Percentiles rank a stretch among this genome's conserved stretches.
These are phyloP conservation scores for Globisporangium perplexum DNA, from an alignment of 352 stramenopile genomes.

Conservation along the genomic window DNA sequence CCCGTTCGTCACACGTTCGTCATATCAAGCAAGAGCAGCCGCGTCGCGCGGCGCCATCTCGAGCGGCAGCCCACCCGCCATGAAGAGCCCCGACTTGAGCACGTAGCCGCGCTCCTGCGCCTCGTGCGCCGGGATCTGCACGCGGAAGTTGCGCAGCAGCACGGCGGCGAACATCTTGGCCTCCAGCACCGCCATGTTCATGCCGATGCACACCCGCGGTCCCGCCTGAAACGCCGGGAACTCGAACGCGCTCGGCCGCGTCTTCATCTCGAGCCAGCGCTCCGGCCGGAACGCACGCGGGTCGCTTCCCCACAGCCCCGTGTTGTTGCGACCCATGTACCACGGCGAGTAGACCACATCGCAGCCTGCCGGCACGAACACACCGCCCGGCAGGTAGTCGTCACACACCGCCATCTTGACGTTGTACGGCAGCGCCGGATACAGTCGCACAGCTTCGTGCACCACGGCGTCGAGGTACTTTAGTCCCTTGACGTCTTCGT, in stretches of 20 bases:
- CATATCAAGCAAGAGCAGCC: not conserved
- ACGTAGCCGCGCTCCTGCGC: slow-evolving; percentile 34
- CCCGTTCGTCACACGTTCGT: not conserved
- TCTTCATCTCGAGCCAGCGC: slow-evolving; percentile 58
- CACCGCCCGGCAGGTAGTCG: slow-evolving; percentile 11
- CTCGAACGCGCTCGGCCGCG: slow-evolving; percentile 50
- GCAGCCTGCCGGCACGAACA: slow-evolving; percentile 55
- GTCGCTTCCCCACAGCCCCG: slow-evolving; percentile 42
- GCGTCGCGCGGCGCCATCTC: slow-evolving; percentile 22
- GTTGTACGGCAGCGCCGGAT: slow-evolving; percentile 67
- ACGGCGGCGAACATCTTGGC: slow-evolving; percentile 48
- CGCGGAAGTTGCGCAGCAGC: slow-evolving; percentile 30
- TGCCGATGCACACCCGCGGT: slow-evolving; percentile 57
- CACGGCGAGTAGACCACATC: slow-evolving; percentile 69
- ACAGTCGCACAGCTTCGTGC: slow-evolving; percentile 67
- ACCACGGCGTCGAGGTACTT: slow-evolving; percentile 70
- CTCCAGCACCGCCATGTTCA: slow-evolving; percentile 66
- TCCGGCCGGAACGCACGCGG: slow-evolving; percentile 49
- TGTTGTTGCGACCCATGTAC: slow-evolving; percentile 52
- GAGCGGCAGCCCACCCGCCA: slow-evolving; percentile 36
- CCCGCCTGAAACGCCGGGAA: slow-evolving; percentile 73
- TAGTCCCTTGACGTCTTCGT: slow-evolving; percentile 53
- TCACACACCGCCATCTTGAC: slow-evolving; percentile 26
- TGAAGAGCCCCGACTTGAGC: slow-evolving; percentile 43
- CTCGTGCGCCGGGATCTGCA: slow-evolving; percentile 30